phyloP scores from a whole-genome alignment of 148 eudicot species.

The Spergularia bocconei region DNA sequence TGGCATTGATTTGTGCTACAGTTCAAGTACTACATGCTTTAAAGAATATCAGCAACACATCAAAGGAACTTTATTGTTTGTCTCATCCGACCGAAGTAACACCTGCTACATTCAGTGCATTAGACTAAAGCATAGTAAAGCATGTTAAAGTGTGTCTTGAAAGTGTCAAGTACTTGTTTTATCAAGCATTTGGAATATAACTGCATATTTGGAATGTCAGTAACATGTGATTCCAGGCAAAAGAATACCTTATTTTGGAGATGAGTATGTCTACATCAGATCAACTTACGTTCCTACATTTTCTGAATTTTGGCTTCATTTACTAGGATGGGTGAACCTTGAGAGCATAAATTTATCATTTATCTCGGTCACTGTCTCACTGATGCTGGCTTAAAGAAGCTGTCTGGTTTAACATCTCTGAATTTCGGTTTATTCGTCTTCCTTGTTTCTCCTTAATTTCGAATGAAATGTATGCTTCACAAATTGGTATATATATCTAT shows the following conservation, averaged over 20 bases:
- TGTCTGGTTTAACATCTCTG: slow-evolving; percentile 81
- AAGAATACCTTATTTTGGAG: not conserved
- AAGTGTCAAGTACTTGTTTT: too few species aligned
- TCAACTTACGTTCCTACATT: not conserved
- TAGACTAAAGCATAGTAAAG: too few species aligned
- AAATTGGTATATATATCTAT: not conserved
- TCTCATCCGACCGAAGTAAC: too few species aligned
- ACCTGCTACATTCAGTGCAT: too few species aligned
- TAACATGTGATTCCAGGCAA: too few species aligned
- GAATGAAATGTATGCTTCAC: not conserved
- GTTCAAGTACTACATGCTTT: too few species aligned
- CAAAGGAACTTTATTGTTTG: too few species aligned
- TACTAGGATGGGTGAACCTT: slow-evolving; percentile 58
- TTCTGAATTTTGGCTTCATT: not conserved
- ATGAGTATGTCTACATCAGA: not conserved
- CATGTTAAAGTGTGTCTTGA: too few species aligned
- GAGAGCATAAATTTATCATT: slow-evolving; percentile 93
- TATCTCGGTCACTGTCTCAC: slow-evolving; percentile 46
- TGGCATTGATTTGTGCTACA: too few species aligned
- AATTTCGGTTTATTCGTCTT: slow-evolving; percentile 27
- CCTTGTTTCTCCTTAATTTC: not conserved
- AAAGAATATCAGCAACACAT: too few species aligned
- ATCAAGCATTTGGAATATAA: too few species aligned
- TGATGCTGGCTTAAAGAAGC: slow-evolving; percentile 69
- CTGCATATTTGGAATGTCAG: too few species aligned